Evolutionary conservation across 2,329 filamentous ascomycete species (phyloP).

Genomic region (Ceratocystis eucalypticola): DNA sequence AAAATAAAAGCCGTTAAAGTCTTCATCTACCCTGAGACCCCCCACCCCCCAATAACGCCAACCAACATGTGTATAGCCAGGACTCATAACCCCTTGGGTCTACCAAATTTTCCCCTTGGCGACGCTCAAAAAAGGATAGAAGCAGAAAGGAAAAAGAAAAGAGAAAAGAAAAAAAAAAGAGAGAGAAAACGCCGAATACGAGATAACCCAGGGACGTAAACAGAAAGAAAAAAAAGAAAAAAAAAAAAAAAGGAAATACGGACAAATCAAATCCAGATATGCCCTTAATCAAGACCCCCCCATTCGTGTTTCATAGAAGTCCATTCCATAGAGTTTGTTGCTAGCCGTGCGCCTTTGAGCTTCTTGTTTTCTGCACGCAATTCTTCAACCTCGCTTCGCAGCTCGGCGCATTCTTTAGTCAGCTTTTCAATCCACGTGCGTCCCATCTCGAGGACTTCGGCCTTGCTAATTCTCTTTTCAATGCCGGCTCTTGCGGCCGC

Average conservation of each 20-base stretch:
- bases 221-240: neutral
- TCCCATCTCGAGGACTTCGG: constrained; percentile 34
- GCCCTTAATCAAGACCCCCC: constrained; percentile 6
- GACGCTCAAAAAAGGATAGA: neutral
- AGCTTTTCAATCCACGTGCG: constrained; percentile 31
- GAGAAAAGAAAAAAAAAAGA: neutral
- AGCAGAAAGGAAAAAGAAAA: neutral
- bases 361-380: constrained; percentile 11
- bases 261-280: neutral
- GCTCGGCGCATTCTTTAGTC: constrained; percentile 28
- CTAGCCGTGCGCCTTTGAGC: neutral
- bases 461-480: constrained; percentile 30
- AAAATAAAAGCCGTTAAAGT: neutral
- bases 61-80: neutral
- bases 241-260: neutral
- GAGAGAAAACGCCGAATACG: neutral
- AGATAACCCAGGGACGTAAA: neutral
- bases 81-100: neutral
- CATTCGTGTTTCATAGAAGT: constrained; percentile 4
- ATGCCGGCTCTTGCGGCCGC: constrained; percentile 20
- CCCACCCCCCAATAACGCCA: neutral
- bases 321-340: neutral
- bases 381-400: constrained; percentile 19
- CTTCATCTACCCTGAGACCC: neutral
- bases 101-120: neutral